Evolutionary conservation across 768 basidiomycete genomes (phyloP), one percentile per base, ranked within the genome.

Genomic region (Pholiota conissans): DNA sequence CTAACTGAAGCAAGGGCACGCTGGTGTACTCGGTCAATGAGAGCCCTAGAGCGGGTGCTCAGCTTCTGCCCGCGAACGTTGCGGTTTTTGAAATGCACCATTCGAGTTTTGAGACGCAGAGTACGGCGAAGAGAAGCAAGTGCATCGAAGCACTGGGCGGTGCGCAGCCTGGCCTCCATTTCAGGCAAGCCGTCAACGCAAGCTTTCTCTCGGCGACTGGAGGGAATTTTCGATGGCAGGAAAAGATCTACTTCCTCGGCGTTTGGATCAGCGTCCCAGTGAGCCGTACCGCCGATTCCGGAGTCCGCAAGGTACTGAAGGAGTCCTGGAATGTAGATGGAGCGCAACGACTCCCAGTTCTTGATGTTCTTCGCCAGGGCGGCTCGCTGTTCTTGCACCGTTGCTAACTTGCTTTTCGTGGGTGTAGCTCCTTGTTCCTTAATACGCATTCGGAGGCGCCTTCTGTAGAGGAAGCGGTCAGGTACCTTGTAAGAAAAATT

Each of bases 31-130:
- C n/a, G n/a, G n/a, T n/a, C n/a, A n/a, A n/a, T 60, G 55, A 67
- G 51, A 7, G 59, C 52, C 9, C 58, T 34, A 1, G 67, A 66
- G 6, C 65, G 55, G 1, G 68, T 70, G 22, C 62, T 60, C 5
- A 62, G 47, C 9, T 59, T 24, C 37, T 71, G 71, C 3, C 66
- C 59, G 0, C 63, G 61, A 6, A 68, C 48, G 39, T 72, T 67
- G 13, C 55, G 56, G 58, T 62, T 59, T 29, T 66, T 65, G 59
- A 65, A 67, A 2, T 51, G 47, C 0, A 71, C 45, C 24, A 68
- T 52, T 5, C 63, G 55, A 3, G 55, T 52, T 49, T 69, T 69
- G 9, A 65, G 35, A 27, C 61, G 49, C 0, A 70, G 60, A 7
- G 63, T 57, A 10, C 56, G 55, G 1, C 63, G 62, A 34, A 73